A percentile compares a stretch with the other conserved stretches of the same genome.
Evolutionary conservation across 352 stramenopile genomes (phyloP).

Genomic region (Phytophthora idaei): DNA sequence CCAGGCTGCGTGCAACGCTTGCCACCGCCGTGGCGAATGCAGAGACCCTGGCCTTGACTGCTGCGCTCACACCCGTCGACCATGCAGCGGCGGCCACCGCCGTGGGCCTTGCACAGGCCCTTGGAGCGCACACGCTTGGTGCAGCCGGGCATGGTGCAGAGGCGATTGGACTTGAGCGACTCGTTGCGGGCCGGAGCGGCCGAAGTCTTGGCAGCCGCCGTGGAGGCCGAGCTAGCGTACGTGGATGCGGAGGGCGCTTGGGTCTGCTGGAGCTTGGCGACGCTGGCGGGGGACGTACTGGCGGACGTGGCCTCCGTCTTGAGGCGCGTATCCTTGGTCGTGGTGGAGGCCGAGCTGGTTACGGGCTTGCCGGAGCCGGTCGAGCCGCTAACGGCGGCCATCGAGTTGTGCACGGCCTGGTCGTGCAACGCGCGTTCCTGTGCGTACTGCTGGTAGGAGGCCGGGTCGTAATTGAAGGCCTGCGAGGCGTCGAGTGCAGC

Average conservation of each 20-base stretch:
- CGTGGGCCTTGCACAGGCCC: slow-evolving; percentile 85
- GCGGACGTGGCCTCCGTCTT: slow-evolving; percentile 29
- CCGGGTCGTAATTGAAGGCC: slow-evolving; percentile 56
- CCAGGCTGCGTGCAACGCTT: slow-evolving; percentile 79
- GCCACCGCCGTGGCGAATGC: slow-evolving; percentile 84
- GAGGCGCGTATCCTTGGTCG: slow-evolving; percentile 5
- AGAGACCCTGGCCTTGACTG: slow-evolving; percentile 82
- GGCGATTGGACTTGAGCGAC: slow-evolving; percentile 76
- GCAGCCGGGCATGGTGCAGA: slow-evolving; percentile 84
- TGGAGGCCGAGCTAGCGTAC: background rate
- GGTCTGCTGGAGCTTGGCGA: slow-evolving; percentile 23
- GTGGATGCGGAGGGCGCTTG: background rate
- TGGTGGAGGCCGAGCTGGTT: slow-evolving; percentile 2
- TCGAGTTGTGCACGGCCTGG: slow-evolving; percentile 38
- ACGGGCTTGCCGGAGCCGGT: slow-evolving; percentile 9
- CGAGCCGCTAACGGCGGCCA: slow-evolving; percentile 15
- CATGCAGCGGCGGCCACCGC: slow-evolving; percentile 78
- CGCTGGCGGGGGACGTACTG: slow-evolving; percentile 32
- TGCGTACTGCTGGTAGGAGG: slow-evolving; percentile 56
- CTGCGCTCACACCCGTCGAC: slow-evolving; percentile 83
- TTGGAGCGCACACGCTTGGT: slow-evolving; percentile 87
- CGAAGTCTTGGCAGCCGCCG: slow-evolving; percentile 9
- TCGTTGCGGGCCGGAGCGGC: slow-evolving; percentile 45
- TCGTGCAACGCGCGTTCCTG: slow-evolving; percentile 46
- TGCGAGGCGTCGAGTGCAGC: slow-evolving; percentile 38